These are phyloP conservation scores for Daldinia bambusicola DNA, from an alignment of 495 filamentous ascomycete species.

Conservation along the genomic window DNA sequence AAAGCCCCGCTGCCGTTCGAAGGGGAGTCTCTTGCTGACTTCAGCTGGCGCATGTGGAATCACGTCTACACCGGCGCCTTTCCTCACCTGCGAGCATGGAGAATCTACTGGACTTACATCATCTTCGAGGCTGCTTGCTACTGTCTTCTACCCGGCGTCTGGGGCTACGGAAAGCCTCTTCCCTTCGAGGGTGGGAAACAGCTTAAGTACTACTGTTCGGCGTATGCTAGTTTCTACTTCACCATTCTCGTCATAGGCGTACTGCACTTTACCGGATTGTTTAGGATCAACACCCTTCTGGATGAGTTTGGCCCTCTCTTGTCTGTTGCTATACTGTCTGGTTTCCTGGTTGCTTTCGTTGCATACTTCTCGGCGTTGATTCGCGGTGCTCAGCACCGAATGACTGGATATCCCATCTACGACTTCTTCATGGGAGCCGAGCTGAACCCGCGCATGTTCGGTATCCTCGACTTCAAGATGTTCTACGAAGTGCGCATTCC, in stretches of 20 bases:
- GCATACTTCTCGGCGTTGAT: conserved; percentile 85
- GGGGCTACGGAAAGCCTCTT: conserved; percentile 84
- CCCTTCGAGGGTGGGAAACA: conserved; percentile 82
- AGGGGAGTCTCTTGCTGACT: conserved; percentile 73
- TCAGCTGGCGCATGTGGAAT: conserved; percentile 70
- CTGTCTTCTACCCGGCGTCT: conserved; percentile 84
- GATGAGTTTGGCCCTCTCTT: conserved; percentile 95
- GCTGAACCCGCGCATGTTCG: conserved; percentile 94
- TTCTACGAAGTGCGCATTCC: conserved; percentile 98
- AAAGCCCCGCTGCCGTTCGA: conserved; percentile 74
- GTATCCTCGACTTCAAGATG: conserved; percentile 97
- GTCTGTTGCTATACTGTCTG: conserved; percentile 89
- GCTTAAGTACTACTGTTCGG: conserved; percentile 93
- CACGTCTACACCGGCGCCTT: conserved; percentile 84
- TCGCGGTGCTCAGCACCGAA: conserved; percentile 85
- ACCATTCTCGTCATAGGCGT: conserved; percentile 74
- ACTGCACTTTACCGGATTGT: conserved; percentile 83
- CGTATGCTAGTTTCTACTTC: conserved; percentile 83
- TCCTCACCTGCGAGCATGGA: conserved; percentile 82
- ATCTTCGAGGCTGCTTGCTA: conserved; percentile 85
- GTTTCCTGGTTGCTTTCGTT: conserved; percentile 78
- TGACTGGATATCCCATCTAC: conserved; percentile 92
- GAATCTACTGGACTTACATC: conserved; percentile 93
- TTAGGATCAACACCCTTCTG: conserved; percentile 91
- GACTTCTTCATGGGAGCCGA: conserved; percentile 99